A percentile compares a stretch with the other conserved stretches of the same genome.
Evolutionary conservation across 345 rosid genomes (phyloP).

Genomic region (Euphorbia pulcherrima): DNA sequence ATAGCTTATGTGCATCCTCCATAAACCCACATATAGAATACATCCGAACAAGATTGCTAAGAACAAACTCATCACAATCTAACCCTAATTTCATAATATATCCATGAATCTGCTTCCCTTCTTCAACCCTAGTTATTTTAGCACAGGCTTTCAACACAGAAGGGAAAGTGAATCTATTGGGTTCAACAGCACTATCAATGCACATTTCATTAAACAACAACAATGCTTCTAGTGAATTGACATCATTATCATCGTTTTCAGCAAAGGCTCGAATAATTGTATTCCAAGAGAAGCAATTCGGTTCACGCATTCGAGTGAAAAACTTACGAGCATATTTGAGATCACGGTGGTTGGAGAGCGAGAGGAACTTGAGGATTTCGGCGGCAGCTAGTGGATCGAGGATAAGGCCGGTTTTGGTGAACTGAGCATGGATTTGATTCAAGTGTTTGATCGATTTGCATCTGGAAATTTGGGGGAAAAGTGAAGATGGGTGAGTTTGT

Average conservation of each 20-base stretch:
- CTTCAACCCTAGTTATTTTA: slow-evolving; percentile 34
- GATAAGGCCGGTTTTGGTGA: slow-evolving; percentile 57
- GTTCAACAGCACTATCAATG: slow-evolving; percentile 38
- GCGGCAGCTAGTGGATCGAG: slow-evolving; percentile 67
- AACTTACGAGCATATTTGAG: slow-evolving; percentile 42
- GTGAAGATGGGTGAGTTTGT: slow-evolving; percentile 42
- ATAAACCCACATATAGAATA: slow-evolving; percentile 55
- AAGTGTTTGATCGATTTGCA: slow-evolving; percentile 48
- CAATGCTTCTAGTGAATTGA: slow-evolving; percentile 31
- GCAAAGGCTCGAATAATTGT: slow-evolving; percentile 59
- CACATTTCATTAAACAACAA: slow-evolving; percentile 45
- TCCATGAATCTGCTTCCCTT: slow-evolving; percentile 67
- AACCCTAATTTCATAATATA: slow-evolving; percentile 48
- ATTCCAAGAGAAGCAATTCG: slow-evolving; percentile 78
- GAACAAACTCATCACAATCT: slow-evolving; percentile 52
- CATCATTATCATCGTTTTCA: slow-evolving; percentile 30
- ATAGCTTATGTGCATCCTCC: slow-evolving; percentile 46
- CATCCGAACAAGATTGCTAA: slow-evolving; percentile 65
- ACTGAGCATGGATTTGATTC: slow-evolving; percentile 58
- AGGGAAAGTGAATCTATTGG: slow-evolving; percentile 62
- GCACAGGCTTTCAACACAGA: slow-evolving; percentile 66
- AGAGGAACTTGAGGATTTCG: slow-evolving; percentile 51
- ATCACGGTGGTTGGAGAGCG: slow-evolving; percentile 44
- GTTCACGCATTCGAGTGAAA: slow-evolving; percentile 45
- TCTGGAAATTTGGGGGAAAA: slow-evolving; percentile 49